These are phyloP conservation scores for Casuarina glauca DNA, from an alignment of 306 rosid genomes.

Conservation along the genomic window DNA sequence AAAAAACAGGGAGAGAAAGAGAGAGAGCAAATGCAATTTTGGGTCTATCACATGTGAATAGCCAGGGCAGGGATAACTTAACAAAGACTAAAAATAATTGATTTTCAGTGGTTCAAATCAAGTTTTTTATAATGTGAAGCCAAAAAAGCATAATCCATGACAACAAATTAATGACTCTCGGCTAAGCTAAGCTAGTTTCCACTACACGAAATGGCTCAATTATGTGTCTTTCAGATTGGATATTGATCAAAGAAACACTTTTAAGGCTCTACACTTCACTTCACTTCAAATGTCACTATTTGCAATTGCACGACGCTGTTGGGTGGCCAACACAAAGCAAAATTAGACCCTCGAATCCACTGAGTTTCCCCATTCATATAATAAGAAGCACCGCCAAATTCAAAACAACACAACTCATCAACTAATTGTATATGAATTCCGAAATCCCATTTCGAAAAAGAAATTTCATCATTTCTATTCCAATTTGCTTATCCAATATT, in stretches of 20 bases:
- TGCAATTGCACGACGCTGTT: background rate
- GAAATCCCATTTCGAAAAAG: background rate
- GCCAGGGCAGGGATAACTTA: constrained; percentile 12
- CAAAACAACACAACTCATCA: background rate
- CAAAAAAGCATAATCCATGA: background rate
- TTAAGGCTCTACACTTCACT: background rate
- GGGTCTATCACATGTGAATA: background rate
- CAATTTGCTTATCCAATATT: background rate
- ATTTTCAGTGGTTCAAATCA: constrained; percentile 14
- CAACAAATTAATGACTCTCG: background rate
- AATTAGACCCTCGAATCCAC: background rate
- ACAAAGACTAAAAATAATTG: constrained; percentile 24
- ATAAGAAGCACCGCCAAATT: background rate
- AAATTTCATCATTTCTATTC: background rate
- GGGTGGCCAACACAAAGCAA: background rate
- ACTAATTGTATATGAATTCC: background rate
- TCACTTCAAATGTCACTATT: background rate
- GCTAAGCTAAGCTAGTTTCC: background rate
- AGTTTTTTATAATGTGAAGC: background rate
- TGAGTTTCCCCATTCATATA: background rate
- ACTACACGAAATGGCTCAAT: background rate
- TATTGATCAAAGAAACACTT: too few relatives aligned
- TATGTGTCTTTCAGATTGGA: background rate
- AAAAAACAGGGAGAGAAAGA: background rate
- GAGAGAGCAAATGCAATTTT: background rate